phyloP scores from a whole-genome alignment of 257 asterid species.

The Scutellaria barbata region DNA sequence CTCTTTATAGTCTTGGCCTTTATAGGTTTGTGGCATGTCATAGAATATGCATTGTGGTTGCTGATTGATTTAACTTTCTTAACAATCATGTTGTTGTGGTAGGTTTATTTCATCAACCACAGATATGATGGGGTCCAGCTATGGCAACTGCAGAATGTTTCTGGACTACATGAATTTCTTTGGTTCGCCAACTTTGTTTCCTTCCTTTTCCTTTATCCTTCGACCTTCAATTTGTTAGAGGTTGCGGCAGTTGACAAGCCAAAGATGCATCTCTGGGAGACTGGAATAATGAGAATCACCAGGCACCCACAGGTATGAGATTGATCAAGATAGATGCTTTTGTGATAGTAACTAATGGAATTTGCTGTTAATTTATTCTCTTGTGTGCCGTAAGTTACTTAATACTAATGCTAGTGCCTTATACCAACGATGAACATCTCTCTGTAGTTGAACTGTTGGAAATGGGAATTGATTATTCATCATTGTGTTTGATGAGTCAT shows the following conservation, averaged over 20 bases:
- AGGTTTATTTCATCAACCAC: constrained; percentile 96
- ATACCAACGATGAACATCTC: background rate
- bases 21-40: background rate
- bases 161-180: constrained; percentile 74
- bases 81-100: constrained; percentile 32
- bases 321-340: constrained; percentile 1
- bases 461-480: background rate
- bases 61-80: constrained; percentile 15
- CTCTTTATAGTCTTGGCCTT: background rate
- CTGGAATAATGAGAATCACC: constrained; percentile 96
- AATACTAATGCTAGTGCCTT: background rate
- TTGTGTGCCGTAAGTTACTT: background rate
- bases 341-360: constrained; percentile 7
- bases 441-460: background rate
- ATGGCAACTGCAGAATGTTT: constrained; percentile 87
- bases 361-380: background rate
- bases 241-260: constrained; percentile 99
- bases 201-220: constrained; percentile 87
- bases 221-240: constrained; percentile 91
- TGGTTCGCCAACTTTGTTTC: constrained; percentile 81
- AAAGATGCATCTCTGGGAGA: constrained; percentile 99
- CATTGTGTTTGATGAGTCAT: background rate
- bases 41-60: background rate
- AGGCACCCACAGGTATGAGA: constrained; percentile 94
- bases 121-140: constrained; percentile 95